Conservation (phyloP, 345 rosid species). For the Moringa oleifera region DNA sequence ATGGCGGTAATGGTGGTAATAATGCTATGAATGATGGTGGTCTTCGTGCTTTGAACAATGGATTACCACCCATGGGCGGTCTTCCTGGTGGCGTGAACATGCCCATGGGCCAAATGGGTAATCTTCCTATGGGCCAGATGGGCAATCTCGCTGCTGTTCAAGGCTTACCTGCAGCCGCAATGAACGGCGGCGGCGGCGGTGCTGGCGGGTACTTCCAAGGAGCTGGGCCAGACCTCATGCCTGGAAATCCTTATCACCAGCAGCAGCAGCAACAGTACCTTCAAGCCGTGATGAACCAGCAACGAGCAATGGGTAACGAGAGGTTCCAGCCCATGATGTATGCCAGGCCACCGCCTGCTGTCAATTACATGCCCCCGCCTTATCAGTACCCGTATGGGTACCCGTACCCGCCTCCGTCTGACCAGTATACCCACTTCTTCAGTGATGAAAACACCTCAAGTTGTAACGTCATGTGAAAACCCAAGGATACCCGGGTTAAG, state of each 20-base stretch:
- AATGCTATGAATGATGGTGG: slow-evolving; percentile 23
- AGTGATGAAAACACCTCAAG: slow-evolving; percentile 87
- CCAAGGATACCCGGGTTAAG: no score
- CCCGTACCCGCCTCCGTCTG: slow-evolving; percentile 33
- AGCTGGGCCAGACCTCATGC: slow-evolving; percentile 53
- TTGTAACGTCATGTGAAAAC: slow-evolving; percentile 79
- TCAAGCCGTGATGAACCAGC: slow-evolving; percentile 82
- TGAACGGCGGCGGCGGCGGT: slow-evolving; percentile 32
- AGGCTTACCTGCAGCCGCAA: slow-evolving; percentile 69
- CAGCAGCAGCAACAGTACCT: slow-evolving; percentile 59
- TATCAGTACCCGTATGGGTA: slow-evolving; percentile 44
- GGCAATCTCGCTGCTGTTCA: slow-evolving; percentile 57
- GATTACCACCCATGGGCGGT: slow-evolving; percentile 38
- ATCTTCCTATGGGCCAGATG: slow-evolving; percentile 33
- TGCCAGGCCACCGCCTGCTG: slow-evolving; percentile 79
- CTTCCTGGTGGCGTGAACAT: slow-evolving; percentile 34
- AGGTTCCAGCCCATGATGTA: slow-evolving; percentile 95
- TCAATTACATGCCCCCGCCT: slow-evolving; percentile 76
- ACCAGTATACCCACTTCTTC: slow-evolving; percentile 53
- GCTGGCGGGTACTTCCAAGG: slow-evolving; percentile 61
- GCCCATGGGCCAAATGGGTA: slow-evolving; percentile 47
- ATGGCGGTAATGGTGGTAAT: slow-evolving; percentile 32
- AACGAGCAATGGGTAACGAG: slow-evolving; percentile 72
- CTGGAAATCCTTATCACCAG: slow-evolving; percentile 65
- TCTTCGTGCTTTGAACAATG: slow-evolving; percentile 24